Conservation (phyloP, 805 yeast genomes). For the Maudiozyma bulderi region DNA sequence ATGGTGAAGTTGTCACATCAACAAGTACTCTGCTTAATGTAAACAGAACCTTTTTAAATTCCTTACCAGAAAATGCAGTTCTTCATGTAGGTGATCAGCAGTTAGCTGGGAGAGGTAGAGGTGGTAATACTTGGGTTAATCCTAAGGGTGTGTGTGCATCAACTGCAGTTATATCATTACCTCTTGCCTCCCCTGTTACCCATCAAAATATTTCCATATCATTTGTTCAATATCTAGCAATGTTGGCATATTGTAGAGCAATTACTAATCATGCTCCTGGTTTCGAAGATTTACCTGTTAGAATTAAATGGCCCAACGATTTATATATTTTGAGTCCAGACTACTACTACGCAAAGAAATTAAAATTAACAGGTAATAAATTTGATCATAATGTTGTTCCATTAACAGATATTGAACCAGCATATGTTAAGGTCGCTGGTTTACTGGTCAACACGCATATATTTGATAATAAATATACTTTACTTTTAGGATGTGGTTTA, state of each 20-base stretch:
- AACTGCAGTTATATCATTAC: slow-evolving; percentile 56
- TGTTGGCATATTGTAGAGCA: slow-evolving; percentile 77
- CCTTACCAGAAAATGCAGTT: slow-evolving; percentile 30
- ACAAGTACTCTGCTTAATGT: slow-evolving; percentile 71
- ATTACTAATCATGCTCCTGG: slow-evolving; percentile 51
- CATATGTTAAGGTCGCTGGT: slow-evolving; percentile 74
- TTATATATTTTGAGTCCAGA: slow-evolving; percentile 67
- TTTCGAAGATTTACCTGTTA: slow-evolving; percentile 66
- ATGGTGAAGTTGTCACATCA: slow-evolving; percentile 86
- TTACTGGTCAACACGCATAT: slow-evolving; percentile 72
- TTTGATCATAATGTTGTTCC: slow-evolving; percentile 28
- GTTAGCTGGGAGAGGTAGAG: slow-evolving; percentile 86
- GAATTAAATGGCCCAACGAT: slow-evolving; percentile 96
- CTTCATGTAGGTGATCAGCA: slow-evolving; percentile 64
- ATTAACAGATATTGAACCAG: slow-evolving; percentile 48
- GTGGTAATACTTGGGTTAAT: slow-evolving; percentile 90
- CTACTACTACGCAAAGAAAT: slow-evolving; percentile 30
- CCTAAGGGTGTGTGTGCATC: slow-evolving; percentile 87
- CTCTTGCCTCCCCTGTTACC: slow-evolving; percentile 32
- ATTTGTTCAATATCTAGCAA: slow-evolving; percentile 75
- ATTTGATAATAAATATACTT: slow-evolving; percentile 45
- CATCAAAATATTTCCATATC: slow-evolving; percentile 53
- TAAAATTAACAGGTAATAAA: slow-evolving; percentile 15
- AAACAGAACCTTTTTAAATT: slow-evolving; percentile 49
- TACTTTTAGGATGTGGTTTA: slow-evolving; percentile 81